Evolutionary conservation across 169 alveolate genomes (phyloP).

Genomic region (Cystoisospora suis): DNA sequence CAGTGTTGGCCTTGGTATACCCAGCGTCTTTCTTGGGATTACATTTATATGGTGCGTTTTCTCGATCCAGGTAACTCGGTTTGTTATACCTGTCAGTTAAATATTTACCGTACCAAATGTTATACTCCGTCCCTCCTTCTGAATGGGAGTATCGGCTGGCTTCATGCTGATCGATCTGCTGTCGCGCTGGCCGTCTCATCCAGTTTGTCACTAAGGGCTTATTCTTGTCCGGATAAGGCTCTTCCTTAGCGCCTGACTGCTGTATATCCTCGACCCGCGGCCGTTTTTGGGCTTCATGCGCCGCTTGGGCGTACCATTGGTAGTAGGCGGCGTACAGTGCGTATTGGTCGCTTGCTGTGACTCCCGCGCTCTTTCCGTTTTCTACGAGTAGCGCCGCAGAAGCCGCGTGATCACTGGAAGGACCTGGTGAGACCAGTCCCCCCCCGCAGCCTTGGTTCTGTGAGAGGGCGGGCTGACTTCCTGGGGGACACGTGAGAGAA

Average conservation of each 20-base stretch:
- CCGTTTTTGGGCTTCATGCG: background rate
- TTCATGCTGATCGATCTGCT: slow-evolving; percentile 21
- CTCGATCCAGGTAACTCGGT: slow-evolving; percentile 81
- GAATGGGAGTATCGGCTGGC: slow-evolving; percentile 36
- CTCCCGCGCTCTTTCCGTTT: too few relatives aligned
- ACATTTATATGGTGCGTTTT: slow-evolving; percentile 90
- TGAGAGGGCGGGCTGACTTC: too few relatives aligned
- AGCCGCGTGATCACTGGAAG: too few relatives aligned
- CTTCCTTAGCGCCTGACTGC: background rate
- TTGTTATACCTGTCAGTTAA: slow-evolving; percentile 89
- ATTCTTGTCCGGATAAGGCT: slow-evolving; percentile 18
- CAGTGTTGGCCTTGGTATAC: slow-evolving; percentile 94
- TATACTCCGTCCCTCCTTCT: slow-evolving; percentile 96
- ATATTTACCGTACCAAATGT: slow-evolving; percentile 98
- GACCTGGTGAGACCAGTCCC: too few relatives aligned
- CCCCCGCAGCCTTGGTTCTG: too few relatives aligned
- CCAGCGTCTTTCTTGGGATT: slow-evolving; percentile 95
- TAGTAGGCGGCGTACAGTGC: slow-evolving; percentile 6
- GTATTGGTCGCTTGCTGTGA: background rate
- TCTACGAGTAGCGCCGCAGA: too few relatives aligned
- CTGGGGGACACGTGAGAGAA: too few relatives aligned
- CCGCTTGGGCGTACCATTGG: slow-evolving; percentile 23
- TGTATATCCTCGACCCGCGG: background rate
- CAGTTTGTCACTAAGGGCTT: slow-evolving; percentile 31
- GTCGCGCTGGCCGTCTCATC: slow-evolving; percentile 63